Evolutionary conservation across 2,329 filamentous ascomycete species (phyloP).

Genomic region (Pyrenochaeta sp.): DNA sequence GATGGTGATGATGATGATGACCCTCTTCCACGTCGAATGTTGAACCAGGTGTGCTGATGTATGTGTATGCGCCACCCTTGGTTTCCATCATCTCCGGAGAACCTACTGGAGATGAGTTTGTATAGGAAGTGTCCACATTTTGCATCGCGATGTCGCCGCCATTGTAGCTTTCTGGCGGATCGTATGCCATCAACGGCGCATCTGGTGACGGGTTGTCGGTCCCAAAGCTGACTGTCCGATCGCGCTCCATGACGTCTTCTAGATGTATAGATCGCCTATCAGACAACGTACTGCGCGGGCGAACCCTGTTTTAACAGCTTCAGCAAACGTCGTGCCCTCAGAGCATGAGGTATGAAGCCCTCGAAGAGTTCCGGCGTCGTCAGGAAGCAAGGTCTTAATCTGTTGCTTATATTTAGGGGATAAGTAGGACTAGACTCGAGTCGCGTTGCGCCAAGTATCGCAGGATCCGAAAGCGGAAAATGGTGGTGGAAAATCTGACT

Average conservation of each 20-base stretch:
- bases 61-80: slow-evolving; percentile 31
- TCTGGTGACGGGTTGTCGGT: slow-evolving; percentile 11
- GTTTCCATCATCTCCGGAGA: slow-evolving; percentile 24
- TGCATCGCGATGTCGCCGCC: slow-evolving; percentile 34
- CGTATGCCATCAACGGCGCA: slow-evolving; percentile 22
- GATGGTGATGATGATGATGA: slow-evolving; percentile 20
- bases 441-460: not conserved
- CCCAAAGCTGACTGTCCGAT: slow-evolving; percentile 5
- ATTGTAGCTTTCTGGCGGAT: slow-evolving; percentile 23
- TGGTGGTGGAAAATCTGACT: not conserved
- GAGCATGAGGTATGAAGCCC: not conserved
- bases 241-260: slow-evolving; percentile 13
- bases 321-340: not conserved
- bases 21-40: slow-evolving; percentile 28
- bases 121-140: slow-evolving; percentile 21
- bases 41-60: slow-evolving; percentile 20
- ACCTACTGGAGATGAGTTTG: slow-evolving; percentile 20
- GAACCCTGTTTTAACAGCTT: not conserved
- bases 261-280: too few relatives aligned
- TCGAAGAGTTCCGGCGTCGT: not conserved
- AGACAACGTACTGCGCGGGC: too few relatives aligned
- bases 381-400: not conserved
- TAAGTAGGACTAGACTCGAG: not conserved
- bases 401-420: not conserved
- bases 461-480: not conserved